phyloP scores from a whole-genome alignment of 495 filamentous ascomycete species.

The Aspergillus panamensis region DNA sequence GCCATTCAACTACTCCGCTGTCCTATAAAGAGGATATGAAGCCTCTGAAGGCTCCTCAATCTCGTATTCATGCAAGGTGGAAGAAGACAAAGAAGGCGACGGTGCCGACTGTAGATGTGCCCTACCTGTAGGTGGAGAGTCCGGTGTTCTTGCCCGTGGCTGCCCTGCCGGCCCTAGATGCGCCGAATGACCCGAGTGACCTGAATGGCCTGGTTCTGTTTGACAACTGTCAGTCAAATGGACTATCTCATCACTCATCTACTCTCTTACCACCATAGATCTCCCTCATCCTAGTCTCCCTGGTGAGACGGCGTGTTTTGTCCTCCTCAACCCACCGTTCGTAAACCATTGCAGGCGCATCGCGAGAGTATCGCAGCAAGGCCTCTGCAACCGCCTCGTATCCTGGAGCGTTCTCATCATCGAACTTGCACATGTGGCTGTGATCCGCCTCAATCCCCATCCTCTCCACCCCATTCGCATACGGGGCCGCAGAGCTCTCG shows the following conservation, averaged over 20 bases:
- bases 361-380: conserved; percentile 62
- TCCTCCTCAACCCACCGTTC: conserved; percentile 64
- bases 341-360: conserved; percentile 54
- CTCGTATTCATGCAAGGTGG: conserved; percentile 39
- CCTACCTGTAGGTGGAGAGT: conserved; percentile 29
- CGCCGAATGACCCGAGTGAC: too few relatives aligned
- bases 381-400: conserved; percentile 71
- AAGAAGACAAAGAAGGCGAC: conserved; percentile 15
- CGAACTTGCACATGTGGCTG: conserved; percentile 85
- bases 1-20: background rate
- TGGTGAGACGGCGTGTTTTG: conserved; percentile 45
- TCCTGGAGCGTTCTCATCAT: conserved; percentile 65
- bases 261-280: conserved; percentile 31
- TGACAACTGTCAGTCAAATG: background rate
- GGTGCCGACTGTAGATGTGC: conserved; percentile 28
- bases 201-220: background rate
- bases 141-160: background rate
- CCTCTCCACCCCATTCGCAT: conserved; percentile 68
- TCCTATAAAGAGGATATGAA: background rate
- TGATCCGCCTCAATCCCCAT: conserved; percentile 82
- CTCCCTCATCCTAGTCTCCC: conserved; percentile 37
- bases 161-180: background rate
- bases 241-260: background rate
- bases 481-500: conserved; percentile 68
- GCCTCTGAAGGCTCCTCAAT: conserved; percentile 34